These are phyloP conservation scores for Cryptococcus amylolentus DNA, from an alignment of 1,284 basidiomycete genomes.

Conservation along the genomic window DNA sequence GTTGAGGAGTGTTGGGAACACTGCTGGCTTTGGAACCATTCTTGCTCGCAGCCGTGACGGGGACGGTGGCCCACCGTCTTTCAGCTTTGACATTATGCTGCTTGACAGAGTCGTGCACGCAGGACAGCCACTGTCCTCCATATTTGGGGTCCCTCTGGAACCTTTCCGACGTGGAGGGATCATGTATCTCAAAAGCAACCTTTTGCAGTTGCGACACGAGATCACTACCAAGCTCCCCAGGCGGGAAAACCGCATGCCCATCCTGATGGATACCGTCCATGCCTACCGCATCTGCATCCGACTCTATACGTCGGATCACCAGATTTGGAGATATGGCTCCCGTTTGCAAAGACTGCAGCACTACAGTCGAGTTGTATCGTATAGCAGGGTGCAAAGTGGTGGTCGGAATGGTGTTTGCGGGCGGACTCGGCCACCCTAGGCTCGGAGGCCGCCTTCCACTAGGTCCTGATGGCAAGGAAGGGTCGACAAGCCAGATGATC, in stretches of 20 bases:
- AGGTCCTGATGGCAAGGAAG: constrained; percentile 67
- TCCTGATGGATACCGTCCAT: constrained; percentile 55
- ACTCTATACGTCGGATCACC: constrained; percentile 89
- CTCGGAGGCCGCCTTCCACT: constrained; percentile 70
- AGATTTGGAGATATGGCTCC: constrained; percentile 89
- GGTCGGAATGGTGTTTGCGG: constrained; percentile 77
- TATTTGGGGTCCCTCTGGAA: constrained; percentile 21
- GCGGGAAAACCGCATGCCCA: constrained; percentile 54
- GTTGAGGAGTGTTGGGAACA: constrained; percentile 40
- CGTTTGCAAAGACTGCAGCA: constrained; percentile 88
- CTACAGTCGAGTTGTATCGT: constrained; percentile 93
- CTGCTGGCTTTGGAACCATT: constrained; percentile 26
- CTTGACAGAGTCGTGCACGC: constrained; percentile 36
- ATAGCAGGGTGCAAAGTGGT: constrained; percentile 56
- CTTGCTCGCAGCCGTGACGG: constrained; percentile 2
- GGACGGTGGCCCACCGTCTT: constrained; percentile 32
- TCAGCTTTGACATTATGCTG: constrained; percentile 30
- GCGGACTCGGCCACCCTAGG: constrained; percentile 61
- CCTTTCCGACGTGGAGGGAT: constrained; percentile 47
- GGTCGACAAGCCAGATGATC: constrained; percentile 73
- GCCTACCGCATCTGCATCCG: constrained; percentile 82
- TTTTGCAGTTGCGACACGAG: constrained; percentile 94
- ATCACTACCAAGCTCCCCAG: constrained; percentile 85
- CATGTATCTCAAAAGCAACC: constrained; percentile 82
- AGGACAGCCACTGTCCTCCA: constrained; percentile 41